Evolutionary conservation across 192 early-diverging fungal genomes (phyloP).

Genomic region (Backusella luteola): DNA sequence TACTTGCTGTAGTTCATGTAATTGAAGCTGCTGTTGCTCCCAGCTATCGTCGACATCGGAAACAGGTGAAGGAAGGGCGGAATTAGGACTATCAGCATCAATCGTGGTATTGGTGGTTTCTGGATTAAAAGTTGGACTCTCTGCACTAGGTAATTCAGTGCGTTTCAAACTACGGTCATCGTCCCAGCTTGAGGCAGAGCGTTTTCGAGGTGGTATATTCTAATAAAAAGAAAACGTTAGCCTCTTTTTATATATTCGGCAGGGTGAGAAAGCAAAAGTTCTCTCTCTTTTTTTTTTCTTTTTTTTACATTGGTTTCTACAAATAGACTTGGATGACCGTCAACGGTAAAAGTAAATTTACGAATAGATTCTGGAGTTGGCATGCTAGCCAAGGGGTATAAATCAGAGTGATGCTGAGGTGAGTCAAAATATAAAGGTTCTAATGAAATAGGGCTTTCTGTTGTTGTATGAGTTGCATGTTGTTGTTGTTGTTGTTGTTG

Average conservation of each 20-base stretch:
- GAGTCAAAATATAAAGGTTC: conserved; percentile 9
- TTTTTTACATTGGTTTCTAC: conserved; percentile 8
- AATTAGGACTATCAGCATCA: conserved; percentile 26
- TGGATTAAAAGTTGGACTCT: conserved; percentile 68
- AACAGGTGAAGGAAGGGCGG: conserved; percentile 53
- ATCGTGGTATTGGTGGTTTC: conserved; percentile 26
- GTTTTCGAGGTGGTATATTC: conserved; percentile 14
- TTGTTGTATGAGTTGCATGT: not conserved
- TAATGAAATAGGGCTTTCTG: not conserved
- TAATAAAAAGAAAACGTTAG: not conserved
- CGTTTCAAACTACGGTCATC: conserved; percentile 11
- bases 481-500: not conserved
- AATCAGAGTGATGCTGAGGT: conserved; percentile 1
- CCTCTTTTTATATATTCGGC: not conserved
- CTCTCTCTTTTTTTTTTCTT: not conserved
- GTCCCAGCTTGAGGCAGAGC: conserved; percentile 10
- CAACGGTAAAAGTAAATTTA: conserved; percentile 11
- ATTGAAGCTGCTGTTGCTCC: not conserved
- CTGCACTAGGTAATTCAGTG: conserved; percentile 62
- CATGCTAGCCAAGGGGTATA: conserved; percentile 15
- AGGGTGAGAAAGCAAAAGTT: too few relatives aligned
- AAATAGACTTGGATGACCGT: conserved; percentile 16
- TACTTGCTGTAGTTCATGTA: not conserved
- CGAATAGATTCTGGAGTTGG: conserved; percentile 7
- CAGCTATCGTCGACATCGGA: conserved; percentile 37